These are phyloP conservation scores for Lunularia cruciata DNA, from an alignment of 225 moss, liverwort and hornwort genomes.

Conservation along the genomic window DNA sequence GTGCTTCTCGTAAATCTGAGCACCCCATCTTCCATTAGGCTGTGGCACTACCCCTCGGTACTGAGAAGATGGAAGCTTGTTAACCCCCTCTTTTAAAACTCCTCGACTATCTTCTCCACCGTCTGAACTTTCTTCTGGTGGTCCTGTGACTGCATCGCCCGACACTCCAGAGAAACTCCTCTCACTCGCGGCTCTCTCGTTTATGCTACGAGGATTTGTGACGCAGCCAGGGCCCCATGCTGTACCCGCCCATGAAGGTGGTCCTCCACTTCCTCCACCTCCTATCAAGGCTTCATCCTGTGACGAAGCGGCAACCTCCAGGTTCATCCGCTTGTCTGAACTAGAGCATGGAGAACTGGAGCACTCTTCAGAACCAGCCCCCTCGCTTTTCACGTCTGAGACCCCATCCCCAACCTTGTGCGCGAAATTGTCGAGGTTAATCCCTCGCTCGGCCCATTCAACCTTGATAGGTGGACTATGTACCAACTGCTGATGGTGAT, in stretches of 20 bases:
- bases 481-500: slow-evolving; percentile 18
- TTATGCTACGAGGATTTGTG: slow-evolving; percentile 20
- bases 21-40: slow-evolving; percentile 98
- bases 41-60: slow-evolving; percentile 99
- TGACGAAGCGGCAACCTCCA: slow-evolving; percentile 23
- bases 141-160: slow-evolving; percentile 49
- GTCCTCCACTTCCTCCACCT: neutral
- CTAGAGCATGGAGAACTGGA: slow-evolving; percentile 45
- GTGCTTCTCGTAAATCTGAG: slow-evolving; percentile 99
- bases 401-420: neutral
- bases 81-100: slow-evolving; percentile 55
- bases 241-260: slow-evolving; percentile 30
- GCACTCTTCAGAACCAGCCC: slow-evolving; percentile 34
- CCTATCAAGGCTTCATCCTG: slow-evolving; percentile 8
- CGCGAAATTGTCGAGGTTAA: slow-evolving; percentile 26
- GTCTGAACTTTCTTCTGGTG: slow-evolving; percentile 61
- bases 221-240: slow-evolving; percentile 30
- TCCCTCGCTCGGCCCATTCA: slow-evolving; percentile 53
- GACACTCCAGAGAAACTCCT: slow-evolving; percentile 43
- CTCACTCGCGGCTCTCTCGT: slow-evolving; percentile 20
- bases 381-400: slow-evolving; percentile 21
- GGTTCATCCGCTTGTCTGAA: slow-evolving; percentile 19
- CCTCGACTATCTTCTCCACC: slow-evolving; percentile 75
- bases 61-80: slow-evolving; percentile 91
- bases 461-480: slow-evolving; percentile 41